Base-by-base conservation (phyloP, 1,284 basidiomycete species). In the Cutaneotrichosporon daszewskae region DNA sequence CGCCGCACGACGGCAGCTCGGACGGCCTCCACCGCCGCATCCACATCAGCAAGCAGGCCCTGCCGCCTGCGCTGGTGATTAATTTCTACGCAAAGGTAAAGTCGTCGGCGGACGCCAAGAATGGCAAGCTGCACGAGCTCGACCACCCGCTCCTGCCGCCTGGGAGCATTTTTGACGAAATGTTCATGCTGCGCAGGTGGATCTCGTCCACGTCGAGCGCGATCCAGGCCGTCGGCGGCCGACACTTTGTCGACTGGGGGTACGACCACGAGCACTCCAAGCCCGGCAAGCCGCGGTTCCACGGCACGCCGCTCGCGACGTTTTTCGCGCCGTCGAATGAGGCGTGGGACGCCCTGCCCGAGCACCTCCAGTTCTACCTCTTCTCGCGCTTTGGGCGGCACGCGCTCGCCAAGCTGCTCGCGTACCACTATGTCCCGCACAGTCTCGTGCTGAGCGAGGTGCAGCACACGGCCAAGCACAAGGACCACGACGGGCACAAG, bases 61-160 rank as follows among this genome's bases (percentile, higher is more conserved):
- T 75, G 6, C 73, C 73, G 35, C 69, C 69, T 37, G 60, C 64
- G 14, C 54, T 75, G 45, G 71, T 60, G 48, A 58, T 85, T 63
- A 85, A 85, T 67, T 72, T 77, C 24, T 76, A 77, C 54, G 75
- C 77, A 22, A 74, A 72, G 39, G 68, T 85, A 14, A 13, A 27
- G 17, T 16, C 13, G 60, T 76, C 18, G 65, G 67, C 75, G n/a
- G 60, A 72, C 38, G 76, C 80, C n/a, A 60, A 66, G 25, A 85
- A 85, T 59, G 83, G 83, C 71, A 45, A 81, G 32, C 71, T 84
- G 28, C 83, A 86, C 60, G 76, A 75, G 24, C 66, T 85, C 49
- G 74, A 75, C 57, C 75, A 74, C 53, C 80, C 83, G 1, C 66
- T 86, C 16, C 59, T 83, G 32, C 81, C 81, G 9, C 82, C 83